Conservation (phyloP, 2,329 filamentous ascomycete genomes). For the Dendryphion nanum region DNA sequence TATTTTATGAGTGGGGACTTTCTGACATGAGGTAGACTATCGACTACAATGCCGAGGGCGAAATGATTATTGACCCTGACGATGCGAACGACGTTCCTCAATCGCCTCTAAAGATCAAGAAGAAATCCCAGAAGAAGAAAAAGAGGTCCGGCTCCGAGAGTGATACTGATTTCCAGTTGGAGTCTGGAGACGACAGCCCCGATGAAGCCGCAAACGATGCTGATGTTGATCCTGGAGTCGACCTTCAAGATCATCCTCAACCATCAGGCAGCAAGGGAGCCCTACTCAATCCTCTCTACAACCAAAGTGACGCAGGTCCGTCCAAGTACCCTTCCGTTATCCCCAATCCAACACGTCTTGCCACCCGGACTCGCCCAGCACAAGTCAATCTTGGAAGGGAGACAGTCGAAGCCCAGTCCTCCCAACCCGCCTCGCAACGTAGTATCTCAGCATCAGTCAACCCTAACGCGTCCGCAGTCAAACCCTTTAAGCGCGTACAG, state of each 20-base stretch:
- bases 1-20: not conserved
- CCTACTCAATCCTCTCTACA: no score
- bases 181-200: slow-evolving; percentile 4
- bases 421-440: not conserved
- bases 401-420: not conserved
- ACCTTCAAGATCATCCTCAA: no score
- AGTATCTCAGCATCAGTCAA: not conserved
- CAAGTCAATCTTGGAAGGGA: no score
- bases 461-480: slow-evolving; percentile 22
- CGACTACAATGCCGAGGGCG: slow-evolving; percentile 46
- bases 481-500: slow-evolving; percentile 31
- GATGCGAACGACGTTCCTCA: slow-evolving; percentile 19
- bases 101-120: no score
- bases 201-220: slow-evolving; percentile 7
- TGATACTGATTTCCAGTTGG: slow-evolving; percentile 51
- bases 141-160: slow-evolving; percentile 39
- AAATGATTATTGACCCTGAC: slow-evolving; percentile 10
- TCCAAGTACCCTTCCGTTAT: slow-evolving; percentile 9
- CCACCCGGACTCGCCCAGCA: no score
- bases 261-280: no score
- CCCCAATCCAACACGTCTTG: no score
- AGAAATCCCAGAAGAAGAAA: slow-evolving; percentile 24
- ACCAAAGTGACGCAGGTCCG: slow-evolving; percentile 22
- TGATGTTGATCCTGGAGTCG: slow-evolving; percentile 8
- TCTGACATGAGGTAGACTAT: slow-evolving; percentile 33